Percentiles rank a stretch among this genome's conserved stretches.
Conservation (phyloP, 768 basidiomycete genomes). For the Pisolithus microcarpus region DNA sequence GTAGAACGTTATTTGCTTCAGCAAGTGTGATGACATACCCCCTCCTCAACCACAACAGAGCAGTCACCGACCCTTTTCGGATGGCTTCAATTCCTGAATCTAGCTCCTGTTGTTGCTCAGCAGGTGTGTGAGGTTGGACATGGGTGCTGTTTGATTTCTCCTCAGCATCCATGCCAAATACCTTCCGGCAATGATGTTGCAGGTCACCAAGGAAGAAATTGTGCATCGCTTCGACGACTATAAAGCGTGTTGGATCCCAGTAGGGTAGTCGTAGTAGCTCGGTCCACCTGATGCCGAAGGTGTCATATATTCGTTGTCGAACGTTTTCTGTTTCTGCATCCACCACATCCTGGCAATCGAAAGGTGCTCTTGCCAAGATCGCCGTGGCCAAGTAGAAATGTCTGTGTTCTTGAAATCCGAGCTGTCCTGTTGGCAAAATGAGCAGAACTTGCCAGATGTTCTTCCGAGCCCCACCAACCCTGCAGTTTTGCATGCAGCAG, state of each 20-base stretch:
- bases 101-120: not conserved
- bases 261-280: slow-evolving; percentile 29
- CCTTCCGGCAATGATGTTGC: slow-evolving; percentile 6
- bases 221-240: slow-evolving; percentile 34
- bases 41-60: not conserved
- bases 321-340: slow-evolving; percentile 9
- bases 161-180: slow-evolving; percentile 12
- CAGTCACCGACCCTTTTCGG: not conserved
- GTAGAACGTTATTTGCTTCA: not conserved
- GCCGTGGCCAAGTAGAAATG: slow-evolving; percentile 9
- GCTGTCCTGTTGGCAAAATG: slow-evolving; percentile 14
- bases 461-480: slow-evolving; percentile 14
- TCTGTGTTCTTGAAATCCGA: slow-evolving; percentile 17
- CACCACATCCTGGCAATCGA: slow-evolving; percentile 13
- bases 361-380: slow-evolving; percentile 11
- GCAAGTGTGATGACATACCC: not conserved
- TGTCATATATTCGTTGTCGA: slow-evolving; percentile 6
- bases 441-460: slow-evolving; percentile 11
- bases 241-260: slow-evolving; percentile 24
- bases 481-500: slow-evolving; percentile 16
- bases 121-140: not conserved
- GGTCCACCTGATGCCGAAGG: slow-evolving; percentile 23
- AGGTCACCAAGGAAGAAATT: slow-evolving; percentile 21
- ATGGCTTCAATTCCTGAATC: not conserved
- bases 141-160: not conserved